A percentile compares a stretch with the other conserved stretches of the same genome.
Evolutionary conservation across 306 rosid species (phyloP).

Genomic region (Vigna nakashimae): DNA sequence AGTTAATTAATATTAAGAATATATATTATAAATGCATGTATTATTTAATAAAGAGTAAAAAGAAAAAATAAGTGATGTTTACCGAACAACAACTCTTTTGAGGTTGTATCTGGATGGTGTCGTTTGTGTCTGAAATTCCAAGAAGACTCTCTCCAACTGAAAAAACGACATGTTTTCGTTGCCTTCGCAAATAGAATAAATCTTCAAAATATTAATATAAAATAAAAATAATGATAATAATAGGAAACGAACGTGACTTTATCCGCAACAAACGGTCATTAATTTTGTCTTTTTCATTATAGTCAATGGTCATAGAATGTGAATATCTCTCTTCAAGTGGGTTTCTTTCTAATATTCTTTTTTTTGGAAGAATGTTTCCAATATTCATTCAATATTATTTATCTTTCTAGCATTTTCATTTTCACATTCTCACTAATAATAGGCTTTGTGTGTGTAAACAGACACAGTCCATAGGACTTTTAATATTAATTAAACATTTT

Average conservation of each 20-base stretch:
- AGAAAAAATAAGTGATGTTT: neutral
- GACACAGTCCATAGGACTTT: too few species aligned
- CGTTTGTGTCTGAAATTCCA: conserved; percentile 9
- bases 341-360: neutral
- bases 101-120: neutral
- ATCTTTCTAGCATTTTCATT: too few species aligned
- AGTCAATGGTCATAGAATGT: neutral
- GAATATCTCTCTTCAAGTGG: neutral
- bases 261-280: neutral
- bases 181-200: neutral
- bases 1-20: too few species aligned
- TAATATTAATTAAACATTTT: too few species aligned
- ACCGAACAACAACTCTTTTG: neutral
- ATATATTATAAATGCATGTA: too few species aligned
- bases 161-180: neutral
- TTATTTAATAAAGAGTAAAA: too few species aligned
- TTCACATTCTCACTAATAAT: too few species aligned
- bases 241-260: neutral
- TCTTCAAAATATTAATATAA: neutral
- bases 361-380: too few species aligned
- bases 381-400: too few species aligned
- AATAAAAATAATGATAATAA: neutral
- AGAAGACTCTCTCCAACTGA: neutral
- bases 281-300: neutral
- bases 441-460: too few species aligned